phyloP scores from a whole-genome alignment of 2,329 filamentous ascomycete genomes.

The Phoma herbarum region DNA sequence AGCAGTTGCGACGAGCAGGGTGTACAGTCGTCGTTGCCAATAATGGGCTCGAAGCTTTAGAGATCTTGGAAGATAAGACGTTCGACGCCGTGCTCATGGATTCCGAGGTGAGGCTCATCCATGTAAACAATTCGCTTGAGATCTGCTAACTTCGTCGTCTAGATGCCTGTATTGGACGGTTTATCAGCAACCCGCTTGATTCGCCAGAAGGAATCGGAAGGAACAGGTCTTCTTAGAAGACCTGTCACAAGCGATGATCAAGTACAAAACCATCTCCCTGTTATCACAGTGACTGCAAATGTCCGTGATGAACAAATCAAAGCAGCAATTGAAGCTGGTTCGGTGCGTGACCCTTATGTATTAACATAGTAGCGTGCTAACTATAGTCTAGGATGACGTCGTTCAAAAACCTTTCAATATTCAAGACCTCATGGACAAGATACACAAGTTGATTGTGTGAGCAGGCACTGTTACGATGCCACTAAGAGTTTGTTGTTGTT shows the following conservation, averaged over 20 bases:
- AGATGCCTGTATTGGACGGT: conserved; percentile 43
- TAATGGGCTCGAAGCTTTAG: conserved; percentile 49
- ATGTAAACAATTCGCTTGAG: background rate
- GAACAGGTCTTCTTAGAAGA: conserved; percentile 6
- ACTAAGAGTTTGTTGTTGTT: background rate
- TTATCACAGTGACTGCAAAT: conserved; percentile 43
- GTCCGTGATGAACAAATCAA: conserved; percentile 20
- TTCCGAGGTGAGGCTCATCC: conserved; percentile 45
- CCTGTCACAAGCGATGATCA: conserved; percentile 35
- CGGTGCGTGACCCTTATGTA: background rate
- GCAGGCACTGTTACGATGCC: too few species aligned
- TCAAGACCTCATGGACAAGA: conserved; percentile 42
- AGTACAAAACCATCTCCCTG: conserved; percentile 19
- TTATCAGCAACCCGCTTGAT: conserved; percentile 35
- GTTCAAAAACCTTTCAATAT: conserved; percentile 50
- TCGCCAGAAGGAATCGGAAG: conserved; percentile 19
- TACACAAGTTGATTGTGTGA: conserved; percentile 13
- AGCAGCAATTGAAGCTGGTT: conserved; percentile 5
- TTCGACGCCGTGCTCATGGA: conserved; percentile 56
- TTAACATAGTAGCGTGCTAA: background rate
- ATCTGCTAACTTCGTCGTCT: conserved; percentile 18
- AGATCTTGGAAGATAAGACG: conserved; percentile 35
- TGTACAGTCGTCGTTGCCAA: conserved; percentile 44
- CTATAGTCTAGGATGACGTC: conserved; percentile 32
- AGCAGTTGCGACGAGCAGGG: conserved; percentile 45